These are phyloP conservation scores for Sicyos baderoa DNA, from an alignment of 306 rosid species.

Conservation along the genomic window DNA sequence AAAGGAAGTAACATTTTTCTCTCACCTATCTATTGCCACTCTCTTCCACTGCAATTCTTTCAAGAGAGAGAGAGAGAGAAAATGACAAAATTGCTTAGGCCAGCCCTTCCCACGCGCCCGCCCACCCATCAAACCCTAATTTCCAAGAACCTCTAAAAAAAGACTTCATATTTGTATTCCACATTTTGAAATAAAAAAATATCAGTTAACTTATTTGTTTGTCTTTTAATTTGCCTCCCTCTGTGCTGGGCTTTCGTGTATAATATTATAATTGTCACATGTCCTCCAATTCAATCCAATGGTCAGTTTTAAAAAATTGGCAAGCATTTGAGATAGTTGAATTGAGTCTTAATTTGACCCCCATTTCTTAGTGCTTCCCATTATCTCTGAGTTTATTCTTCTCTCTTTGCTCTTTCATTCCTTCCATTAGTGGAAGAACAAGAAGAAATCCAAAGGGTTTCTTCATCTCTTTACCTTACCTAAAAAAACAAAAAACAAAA, in stretches of 20 bases:
- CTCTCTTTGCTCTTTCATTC: slow-evolving; percentile 36
- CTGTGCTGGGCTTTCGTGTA: not conserved
- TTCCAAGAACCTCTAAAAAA: slow-evolving; percentile 46
- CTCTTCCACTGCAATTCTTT: not conserved
- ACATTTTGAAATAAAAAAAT: too few relatives aligned
- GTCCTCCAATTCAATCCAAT: slow-evolving; percentile 3
- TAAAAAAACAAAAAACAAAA: too few relatives aligned
- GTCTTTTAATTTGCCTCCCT: not conserved
- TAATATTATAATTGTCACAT: not conserved
- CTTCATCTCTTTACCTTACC: not conserved
- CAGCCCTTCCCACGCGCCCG: slow-evolving; percentile 72
- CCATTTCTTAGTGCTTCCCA: not conserved
- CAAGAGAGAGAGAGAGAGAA: not conserved
- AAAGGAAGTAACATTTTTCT: too few relatives aligned
- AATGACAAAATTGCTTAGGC: slow-evolving; percentile 4
- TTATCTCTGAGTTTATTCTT: slow-evolving; percentile 18
- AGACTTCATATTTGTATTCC: not conserved
- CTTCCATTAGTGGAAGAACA: slow-evolving; percentile 17
- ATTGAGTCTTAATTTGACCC: not conserved
- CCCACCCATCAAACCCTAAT: slow-evolving; percentile 68
- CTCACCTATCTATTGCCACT: too few relatives aligned
- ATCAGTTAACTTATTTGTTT: not conserved
- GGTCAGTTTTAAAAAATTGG: not conserved
- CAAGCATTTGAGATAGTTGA: not conserved
- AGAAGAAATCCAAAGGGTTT: not conserved